phyloP scores from a whole-genome alignment of 1,284 basidiomycete species.

The Microbotryomycetes sp. region DNA sequence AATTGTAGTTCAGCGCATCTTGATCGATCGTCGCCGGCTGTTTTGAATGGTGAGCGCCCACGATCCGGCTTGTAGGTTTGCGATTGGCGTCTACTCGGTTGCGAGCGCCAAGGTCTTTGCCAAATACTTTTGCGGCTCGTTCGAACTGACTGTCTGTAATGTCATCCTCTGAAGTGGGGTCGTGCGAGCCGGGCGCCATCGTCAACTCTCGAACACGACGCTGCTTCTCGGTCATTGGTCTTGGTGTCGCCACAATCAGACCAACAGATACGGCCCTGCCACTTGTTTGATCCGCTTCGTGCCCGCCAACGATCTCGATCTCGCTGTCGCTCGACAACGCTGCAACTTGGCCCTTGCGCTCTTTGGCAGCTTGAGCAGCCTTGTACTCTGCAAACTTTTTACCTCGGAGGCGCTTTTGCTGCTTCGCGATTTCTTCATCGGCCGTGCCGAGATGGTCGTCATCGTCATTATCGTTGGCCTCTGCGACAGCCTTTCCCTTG shows the following conservation, averaged over 20 bases:
- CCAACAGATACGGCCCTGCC: neutral
- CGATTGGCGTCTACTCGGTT: neutral
- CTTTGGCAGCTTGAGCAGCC: neutral
- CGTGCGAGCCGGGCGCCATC: too few species aligned
- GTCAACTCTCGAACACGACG: neutral
- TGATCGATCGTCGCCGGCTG: neutral
- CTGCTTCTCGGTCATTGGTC: neutral
- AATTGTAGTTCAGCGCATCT: neutral
- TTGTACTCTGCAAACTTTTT: neutral
- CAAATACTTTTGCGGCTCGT: conserved; percentile 11
- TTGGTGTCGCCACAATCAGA: neutral
- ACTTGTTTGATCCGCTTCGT: neutral
- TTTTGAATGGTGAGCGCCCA: neutral
- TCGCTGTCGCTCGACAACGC: neutral
- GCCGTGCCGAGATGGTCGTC: neutral
- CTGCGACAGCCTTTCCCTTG: neutral
- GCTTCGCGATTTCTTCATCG: neutral
- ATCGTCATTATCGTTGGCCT: neutral
- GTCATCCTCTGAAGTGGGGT: conserved; percentile 1
- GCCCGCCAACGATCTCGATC: neutral
- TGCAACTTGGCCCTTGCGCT: neutral
- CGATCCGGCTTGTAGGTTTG: neutral
- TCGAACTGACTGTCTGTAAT: conserved; percentile 21
- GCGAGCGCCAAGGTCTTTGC: conserved; percentile 8
- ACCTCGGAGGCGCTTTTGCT: neutral